phyloP scores from a whole-genome alignment of 768 basidiomycete genomes.

The Macrolepiota albuminosa region DNA sequence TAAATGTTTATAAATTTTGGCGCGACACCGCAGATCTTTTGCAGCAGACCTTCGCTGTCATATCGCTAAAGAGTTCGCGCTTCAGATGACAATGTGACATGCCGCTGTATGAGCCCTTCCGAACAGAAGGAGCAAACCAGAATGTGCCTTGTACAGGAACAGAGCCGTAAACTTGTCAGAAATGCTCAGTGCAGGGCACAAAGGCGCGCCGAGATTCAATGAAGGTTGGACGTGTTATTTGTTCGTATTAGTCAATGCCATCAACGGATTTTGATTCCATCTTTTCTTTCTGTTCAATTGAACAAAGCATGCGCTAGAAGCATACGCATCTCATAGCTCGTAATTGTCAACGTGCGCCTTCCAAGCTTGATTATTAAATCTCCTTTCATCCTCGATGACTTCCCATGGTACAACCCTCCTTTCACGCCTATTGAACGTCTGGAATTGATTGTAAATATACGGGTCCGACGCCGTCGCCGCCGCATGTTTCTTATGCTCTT shows the following conservation, averaged over 20 bases:
- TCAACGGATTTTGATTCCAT: background rate
- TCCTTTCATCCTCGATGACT: background rate
- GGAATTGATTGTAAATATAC: background rate
- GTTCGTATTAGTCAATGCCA: slow-evolving; percentile 3
- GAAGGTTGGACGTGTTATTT: slow-evolving; percentile 12
- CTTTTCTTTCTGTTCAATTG: slow-evolving; percentile 1
- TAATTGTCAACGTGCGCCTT: background rate
- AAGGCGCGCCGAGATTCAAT: background rate
- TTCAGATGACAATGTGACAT: slow-evolving; percentile 1
- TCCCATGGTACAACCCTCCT: background rate
- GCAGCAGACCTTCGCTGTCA: slow-evolving; percentile 15
- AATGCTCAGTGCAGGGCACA: slow-evolving; percentile 2
- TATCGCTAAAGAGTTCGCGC: slow-evolving; percentile 11
- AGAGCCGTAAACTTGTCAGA: slow-evolving; percentile 14
- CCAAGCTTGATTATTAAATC: background rate
- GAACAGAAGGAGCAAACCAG: background rate
- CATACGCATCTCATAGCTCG: background rate
- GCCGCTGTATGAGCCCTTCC: background rate
- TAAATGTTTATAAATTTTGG: slow-evolving; percentile 1
- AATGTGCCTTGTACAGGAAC: background rate
- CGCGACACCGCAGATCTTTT: slow-evolving; percentile 16
- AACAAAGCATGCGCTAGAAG: slow-evolving; percentile 13
- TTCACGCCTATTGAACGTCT: background rate
- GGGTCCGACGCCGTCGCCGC: slow-evolving; percentile 7
- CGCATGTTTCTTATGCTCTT: slow-evolving; percentile 7